Evolutionary conservation across 179 eudicot species (phyloP), one percentile per base, ranked within the genome.

Genomic region (Drosera spatulata): DNA sequence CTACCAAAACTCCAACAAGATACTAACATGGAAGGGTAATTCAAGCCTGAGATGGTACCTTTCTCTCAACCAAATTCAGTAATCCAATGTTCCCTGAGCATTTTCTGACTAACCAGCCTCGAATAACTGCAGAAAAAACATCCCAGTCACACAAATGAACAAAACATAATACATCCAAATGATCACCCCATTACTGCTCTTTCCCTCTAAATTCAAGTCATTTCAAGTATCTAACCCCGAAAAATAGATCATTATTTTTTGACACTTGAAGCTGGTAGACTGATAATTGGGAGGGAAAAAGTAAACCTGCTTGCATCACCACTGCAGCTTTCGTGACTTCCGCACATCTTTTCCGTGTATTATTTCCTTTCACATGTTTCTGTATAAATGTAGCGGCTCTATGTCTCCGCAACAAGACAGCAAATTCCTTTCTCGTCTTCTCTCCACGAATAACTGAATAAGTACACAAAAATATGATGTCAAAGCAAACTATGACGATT

Each of bases 81-180:
- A 88, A 60, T 50, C 80, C 96, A 66, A 84, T 78, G 58, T 85
- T 94, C 63, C 96, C 91, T 14, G 95, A 88, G 79, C 96, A 91
- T 72, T 87, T 88, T 68, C 98, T 79, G 53, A 91, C 95, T 59
- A 88, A 75, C 83, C 95, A 88, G 58, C 96, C 98, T 54, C 96
- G 95, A 62, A 84, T 73, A 66, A 71, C 98, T 91, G 80, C 65
- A 76, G 33, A 61, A 60, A 69, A 46, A 60, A 13, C 5, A 49
- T 33, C n/a, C 39, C 43, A 56, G 59, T 8, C 39, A 43, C 11
- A 59, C 10, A 2, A 45, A 46, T 46, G 50, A 8, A 46, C 6
- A 5, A 10, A 4, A 45, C 22, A 22, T 22, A 1, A 22, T 22
- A 22, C 33, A 22, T 22, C 33, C 33, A 22, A 22, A 22, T 22